A percentile compares a stretch with the other conserved stretches of the same genome.
Evolutionary conservation across 208 protist genomes (phyloP).

Genomic region (Vickermania spadyakhi): DNA sequence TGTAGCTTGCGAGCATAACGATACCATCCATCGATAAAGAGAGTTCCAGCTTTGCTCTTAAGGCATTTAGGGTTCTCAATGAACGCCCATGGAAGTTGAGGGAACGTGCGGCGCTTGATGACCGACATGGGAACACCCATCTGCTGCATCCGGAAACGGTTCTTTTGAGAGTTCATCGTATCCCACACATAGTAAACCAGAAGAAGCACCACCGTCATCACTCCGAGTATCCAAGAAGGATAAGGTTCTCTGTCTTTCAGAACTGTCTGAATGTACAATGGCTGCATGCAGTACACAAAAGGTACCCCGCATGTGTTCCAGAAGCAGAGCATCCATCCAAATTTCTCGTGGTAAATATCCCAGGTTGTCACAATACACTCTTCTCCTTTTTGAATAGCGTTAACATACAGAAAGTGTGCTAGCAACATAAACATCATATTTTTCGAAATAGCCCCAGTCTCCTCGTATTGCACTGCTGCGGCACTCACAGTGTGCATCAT

Average conservation of each 20-base stretch:
- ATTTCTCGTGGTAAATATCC: conserved; percentile 96
- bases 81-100: conserved; percentile 88
- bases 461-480: conserved; percentile 79
- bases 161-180: conserved; percentile 92
- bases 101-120: conserved; percentile 79
- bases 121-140: conserved; percentile 59
- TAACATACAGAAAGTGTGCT: conserved; percentile 92
- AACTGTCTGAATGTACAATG: conserved; percentile 83
- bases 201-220: conserved; percentile 69
- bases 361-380: conserved; percentile 92
- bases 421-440: conserved; percentile 90
- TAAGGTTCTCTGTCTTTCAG: conserved; percentile 42
- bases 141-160: conserved; percentile 87
- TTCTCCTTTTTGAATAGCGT: conserved; percentile 93
- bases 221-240: conserved; percentile 39
- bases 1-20: conserved; percentile 91
- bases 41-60: conserved; percentile 72
- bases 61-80: conserved; percentile 88
- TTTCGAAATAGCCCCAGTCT: conserved; percentile 65
- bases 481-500: conserved; percentile 89
- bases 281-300: conserved; percentile 92
- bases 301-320: conserved; percentile 95
- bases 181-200: conserved; percentile 92
- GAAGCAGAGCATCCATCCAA: conserved; percentile 92
- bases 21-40: conserved; percentile 92